Evolutionary conservation across 805 yeast genomes (phyloP).

Genomic region (Zygotorulaspora chibaensis): DNA sequence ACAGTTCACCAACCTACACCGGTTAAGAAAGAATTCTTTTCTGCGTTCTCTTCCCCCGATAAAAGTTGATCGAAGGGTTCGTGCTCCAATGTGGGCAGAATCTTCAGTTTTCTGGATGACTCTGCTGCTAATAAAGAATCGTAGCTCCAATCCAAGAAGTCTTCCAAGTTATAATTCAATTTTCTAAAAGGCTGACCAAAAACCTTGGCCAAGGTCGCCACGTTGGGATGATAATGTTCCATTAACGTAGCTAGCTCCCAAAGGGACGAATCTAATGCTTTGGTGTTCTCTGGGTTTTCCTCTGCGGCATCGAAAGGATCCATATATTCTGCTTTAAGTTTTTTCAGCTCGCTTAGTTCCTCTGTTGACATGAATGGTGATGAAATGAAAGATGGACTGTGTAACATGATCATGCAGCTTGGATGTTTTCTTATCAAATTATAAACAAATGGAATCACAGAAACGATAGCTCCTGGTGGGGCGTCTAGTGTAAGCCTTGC

Average conservation of each 20-base stretch:
- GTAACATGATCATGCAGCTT: slow-evolving; percentile 85
- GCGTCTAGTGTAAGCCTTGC: slow-evolving; percentile 71
- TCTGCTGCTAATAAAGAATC: slow-evolving; percentile 60
- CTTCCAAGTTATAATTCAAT: slow-evolving; percentile 83
- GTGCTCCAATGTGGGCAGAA: slow-evolving; percentile 74
- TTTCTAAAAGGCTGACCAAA: slow-evolving; percentile 88
- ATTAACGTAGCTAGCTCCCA: slow-evolving; percentile 87
- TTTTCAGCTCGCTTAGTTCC: slow-evolving; percentile 25
- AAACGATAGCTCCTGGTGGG: slow-evolving; percentile 85
- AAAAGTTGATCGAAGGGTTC: slow-evolving; percentile 38
- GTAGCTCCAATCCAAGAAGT: slow-evolving; percentile 90
- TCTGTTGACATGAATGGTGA: slow-evolving; percentile 27
- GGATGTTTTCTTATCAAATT: slow-evolving; percentile 89
- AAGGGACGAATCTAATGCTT: slow-evolving; percentile 77
- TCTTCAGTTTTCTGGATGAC: slow-evolving; percentile 56
- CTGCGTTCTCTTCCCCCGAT: slow-evolving; percentile 4
- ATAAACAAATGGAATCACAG: slow-evolving; percentile 85
- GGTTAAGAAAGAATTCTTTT: slow-evolving; percentile 14
- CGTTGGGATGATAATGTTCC: slow-evolving; percentile 91
- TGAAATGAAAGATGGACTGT: slow-evolving; percentile 38
- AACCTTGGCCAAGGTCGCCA: slow-evolving; percentile 85
- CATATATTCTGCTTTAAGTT: slow-evolving; percentile 28
- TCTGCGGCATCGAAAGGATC: slow-evolving; percentile 71
- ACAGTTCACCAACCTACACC: slow-evolving; percentile 26
- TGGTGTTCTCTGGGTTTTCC: slow-evolving; percentile 68